Conservation (phyloP, 495 filamentous ascomycete genomes). For the Hyaloscypha bicolor region DNA sequence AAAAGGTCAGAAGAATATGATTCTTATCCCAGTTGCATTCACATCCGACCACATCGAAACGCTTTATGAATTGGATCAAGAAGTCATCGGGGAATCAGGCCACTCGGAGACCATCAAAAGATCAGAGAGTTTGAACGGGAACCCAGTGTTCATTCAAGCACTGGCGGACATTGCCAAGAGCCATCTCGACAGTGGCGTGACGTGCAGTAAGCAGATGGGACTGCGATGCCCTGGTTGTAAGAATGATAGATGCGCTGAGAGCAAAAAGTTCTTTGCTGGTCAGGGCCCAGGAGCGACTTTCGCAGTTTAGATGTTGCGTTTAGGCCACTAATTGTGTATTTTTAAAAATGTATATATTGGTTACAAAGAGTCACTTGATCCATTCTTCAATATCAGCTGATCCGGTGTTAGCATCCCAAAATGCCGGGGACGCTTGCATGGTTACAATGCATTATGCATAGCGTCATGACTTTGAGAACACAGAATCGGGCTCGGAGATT, state of each 20-base stretch:
- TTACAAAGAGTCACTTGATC: neutral
- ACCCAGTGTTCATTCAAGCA: constrained; percentile 86
- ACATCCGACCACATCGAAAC: constrained; percentile 99
- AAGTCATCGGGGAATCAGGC: constrained; percentile 90
- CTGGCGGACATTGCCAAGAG: constrained; percentile 82
- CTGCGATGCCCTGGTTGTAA: constrained; percentile 93
- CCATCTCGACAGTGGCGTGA: constrained; percentile 71
- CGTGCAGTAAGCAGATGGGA: constrained; percentile 81
- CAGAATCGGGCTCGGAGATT: neutral
- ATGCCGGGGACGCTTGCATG: neutral
- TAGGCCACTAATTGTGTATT: neutral
- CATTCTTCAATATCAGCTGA: neutral
- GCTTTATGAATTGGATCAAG: constrained; percentile 90
- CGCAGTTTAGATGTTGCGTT: constrained; percentile 18
- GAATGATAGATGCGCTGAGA: constrained; percentile 85
- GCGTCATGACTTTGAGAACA: constrained; percentile 1
- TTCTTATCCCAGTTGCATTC: constrained; percentile 95
- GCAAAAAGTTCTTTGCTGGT: constrained; percentile 84
- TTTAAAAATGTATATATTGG: constrained; percentile 7
- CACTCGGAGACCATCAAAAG: constrained; percentile 80
- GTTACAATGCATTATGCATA: constrained; percentile 3
- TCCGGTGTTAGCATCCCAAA: neutral
- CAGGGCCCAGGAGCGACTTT: constrained; percentile 21
- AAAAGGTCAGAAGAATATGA: constrained; percentile 86
- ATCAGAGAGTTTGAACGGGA: constrained; percentile 91